Percentiles rank a stretch among this genome's conserved stretches.
Evolutionary conservation across 1,139 yeast genomes (phyloP).

Genomic region (Sugiyamaella pinicola): DNA sequence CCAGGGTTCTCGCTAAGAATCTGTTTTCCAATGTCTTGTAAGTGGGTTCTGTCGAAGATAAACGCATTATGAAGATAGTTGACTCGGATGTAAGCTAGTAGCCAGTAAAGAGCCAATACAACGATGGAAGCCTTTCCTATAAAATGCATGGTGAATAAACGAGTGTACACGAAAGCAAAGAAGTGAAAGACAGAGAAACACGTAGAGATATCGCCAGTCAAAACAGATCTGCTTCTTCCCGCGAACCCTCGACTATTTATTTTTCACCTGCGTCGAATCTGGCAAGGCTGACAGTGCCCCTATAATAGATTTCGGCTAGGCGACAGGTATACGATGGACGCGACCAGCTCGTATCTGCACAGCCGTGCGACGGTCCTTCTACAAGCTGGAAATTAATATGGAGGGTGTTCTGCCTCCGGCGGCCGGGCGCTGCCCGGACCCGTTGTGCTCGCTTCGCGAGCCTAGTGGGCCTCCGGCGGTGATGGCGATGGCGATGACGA

Average conservation of each 20-base stretch:
- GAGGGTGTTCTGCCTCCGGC: background rate
- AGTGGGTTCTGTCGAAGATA: constrained; percentile 55
- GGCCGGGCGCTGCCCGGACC: constrained; percentile 1
- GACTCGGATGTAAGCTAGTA: constrained; percentile 28
- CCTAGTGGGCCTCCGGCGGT: background rate
- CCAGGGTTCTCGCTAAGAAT: constrained; percentile 55
- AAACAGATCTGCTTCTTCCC: background rate
- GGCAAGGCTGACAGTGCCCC: background rate
- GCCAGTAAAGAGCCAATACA: constrained; percentile 23
- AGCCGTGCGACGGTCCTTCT: background rate
- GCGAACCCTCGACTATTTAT: background rate
- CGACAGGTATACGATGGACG: background rate
- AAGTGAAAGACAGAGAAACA: background rate
- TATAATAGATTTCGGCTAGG: background rate
- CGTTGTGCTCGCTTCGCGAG: background rate
- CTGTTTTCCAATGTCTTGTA: constrained; percentile 52
- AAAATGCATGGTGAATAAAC: constrained; percentile 15
- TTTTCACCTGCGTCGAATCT: background rate
- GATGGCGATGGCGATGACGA: no score
- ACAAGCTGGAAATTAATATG: background rate
- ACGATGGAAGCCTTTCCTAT: constrained; percentile 21
- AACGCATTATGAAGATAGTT: constrained; percentile 59
- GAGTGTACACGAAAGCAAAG: background rate
- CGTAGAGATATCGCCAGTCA: background rate
- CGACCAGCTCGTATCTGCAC: background rate